Evolutionary conservation across 345 rosid species (phyloP).

Genomic region (Linum usitatissimum): DNA sequence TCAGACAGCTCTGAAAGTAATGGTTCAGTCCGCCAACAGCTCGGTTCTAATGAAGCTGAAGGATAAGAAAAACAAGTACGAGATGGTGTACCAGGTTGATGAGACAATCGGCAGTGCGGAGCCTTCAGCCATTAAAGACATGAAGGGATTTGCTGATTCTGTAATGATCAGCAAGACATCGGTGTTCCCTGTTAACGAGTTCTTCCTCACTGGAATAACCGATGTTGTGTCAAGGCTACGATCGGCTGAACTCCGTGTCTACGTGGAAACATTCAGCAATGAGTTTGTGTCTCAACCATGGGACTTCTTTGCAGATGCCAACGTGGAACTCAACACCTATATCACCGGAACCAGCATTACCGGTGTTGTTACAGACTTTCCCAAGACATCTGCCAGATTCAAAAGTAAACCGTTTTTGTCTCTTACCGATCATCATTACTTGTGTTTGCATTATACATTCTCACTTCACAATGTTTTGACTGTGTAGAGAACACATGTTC

Average conservation of each 20-base stretch:
- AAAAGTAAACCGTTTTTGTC: slow-evolving; percentile 42
- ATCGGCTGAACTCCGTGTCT: slow-evolving; percentile 45
- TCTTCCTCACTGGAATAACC: slow-evolving; percentile 30
- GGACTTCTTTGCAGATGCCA: slow-evolving; percentile 79
- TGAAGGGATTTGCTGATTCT: slow-evolving; percentile 54
- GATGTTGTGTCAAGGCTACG: slow-evolving; percentile 39
- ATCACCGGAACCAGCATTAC: slow-evolving; percentile 17
- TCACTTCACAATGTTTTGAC: background rate
- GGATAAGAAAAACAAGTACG: slow-evolving; percentile 28
- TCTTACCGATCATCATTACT: background rate
- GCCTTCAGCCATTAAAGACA: slow-evolving; percentile 38
- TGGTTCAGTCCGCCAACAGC: slow-evolving; percentile 76
- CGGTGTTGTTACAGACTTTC: slow-evolving; percentile 83
- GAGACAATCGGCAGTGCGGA: slow-evolving; percentile 50
- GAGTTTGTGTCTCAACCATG: slow-evolving; percentile 83
- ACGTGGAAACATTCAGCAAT: slow-evolving; percentile 56
- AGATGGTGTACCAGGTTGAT: slow-evolving; percentile 55
- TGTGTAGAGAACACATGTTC: slow-evolving; percentile 62
- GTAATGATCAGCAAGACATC: slow-evolving; percentile 51
- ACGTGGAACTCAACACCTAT: slow-evolving; percentile 58
- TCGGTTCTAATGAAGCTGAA: slow-evolving; percentile 57
- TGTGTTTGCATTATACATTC: background rate
- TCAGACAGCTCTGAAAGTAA: slow-evolving; percentile 37
- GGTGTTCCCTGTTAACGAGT: slow-evolving; percentile 22
- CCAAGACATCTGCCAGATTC: slow-evolving; percentile 59